These are phyloP conservation scores for Globisporangium abappressorium DNA, from an alignment of 352 stramenopile species.

Conservation along the genomic window DNA sequence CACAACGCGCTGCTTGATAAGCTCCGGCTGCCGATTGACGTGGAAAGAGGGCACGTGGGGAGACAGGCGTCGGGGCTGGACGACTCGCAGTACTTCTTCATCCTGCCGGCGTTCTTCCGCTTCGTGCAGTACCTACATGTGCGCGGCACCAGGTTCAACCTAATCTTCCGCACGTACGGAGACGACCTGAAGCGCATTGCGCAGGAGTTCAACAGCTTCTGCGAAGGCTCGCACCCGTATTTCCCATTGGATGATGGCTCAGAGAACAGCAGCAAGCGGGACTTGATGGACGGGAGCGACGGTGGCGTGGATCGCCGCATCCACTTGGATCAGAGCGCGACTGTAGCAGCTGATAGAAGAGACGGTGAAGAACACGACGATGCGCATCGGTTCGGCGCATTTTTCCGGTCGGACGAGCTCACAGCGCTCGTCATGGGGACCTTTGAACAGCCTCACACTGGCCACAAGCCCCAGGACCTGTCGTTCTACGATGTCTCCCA, in stretches of 20 bases:
- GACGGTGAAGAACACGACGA: too few species aligned
- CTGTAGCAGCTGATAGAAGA: too few species aligned
- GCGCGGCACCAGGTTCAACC: conserved; percentile 49
- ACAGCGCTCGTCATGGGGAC: conserved; percentile 72
- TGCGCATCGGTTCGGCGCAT: conserved; percentile 52
- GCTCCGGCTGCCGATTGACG: conserved; percentile 33
- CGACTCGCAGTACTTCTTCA: conserved; percentile 52
- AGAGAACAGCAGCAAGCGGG: not conserved
- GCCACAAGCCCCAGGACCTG: conserved; percentile 16
- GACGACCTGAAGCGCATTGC: conserved; percentile 67
- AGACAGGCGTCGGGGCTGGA: conserved; percentile 30
- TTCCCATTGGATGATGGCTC: conserved; percentile 21
- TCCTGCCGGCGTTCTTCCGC: conserved; percentile 65
- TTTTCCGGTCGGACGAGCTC: conserved; percentile 43
- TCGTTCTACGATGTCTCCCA: conserved; percentile 35
- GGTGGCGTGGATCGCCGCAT: conserved; percentile 50
- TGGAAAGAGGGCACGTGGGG: not conserved
- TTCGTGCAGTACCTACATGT: conserved; percentile 51
- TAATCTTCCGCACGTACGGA: conserved; percentile 78
- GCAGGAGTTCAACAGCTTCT: conserved; percentile 79
- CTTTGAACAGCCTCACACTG: conserved; percentile 49
- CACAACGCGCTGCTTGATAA: conserved; percentile 44
- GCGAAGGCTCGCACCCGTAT: conserved; percentile 56
- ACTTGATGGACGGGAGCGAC: conserved; percentile 54
- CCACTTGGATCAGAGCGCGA: conserved; percentile 23